Evolutionary conservation across 331 rosid species (phyloP), one percentile per base, ranked within the genome.

Genomic region (Quercus tomentella): DNA sequence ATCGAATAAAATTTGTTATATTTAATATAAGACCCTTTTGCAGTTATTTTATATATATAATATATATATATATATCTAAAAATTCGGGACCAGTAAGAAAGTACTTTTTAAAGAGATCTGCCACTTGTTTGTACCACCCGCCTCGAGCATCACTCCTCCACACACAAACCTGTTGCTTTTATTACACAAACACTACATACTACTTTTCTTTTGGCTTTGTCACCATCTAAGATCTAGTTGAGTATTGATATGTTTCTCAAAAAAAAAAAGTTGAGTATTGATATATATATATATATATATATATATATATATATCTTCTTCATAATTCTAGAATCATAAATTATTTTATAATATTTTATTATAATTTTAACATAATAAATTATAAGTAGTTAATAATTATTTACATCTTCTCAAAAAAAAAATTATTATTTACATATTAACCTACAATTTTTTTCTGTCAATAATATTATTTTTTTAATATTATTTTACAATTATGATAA

Each of bases 81-180:
- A 56, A 77, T 54, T 68, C 14, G 75, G 68, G 81, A 67, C 69
- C 75, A 56, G 15, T 61, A 70, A 62, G 33, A 16, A 30, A 51
- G 60, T 45, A 72, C 3, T 16, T 70, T 70, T 54, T 56, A 28
- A 80, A 22, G 12, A 60, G 54, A 71, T 76, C 35, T 23, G 74
- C 77, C 81, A 26, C 85, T 61, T 70, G 77, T 26, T 52, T 60
- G 77, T 26, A n/a, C 35, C 0, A 26, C 70, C 9, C 28, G 73
- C 56, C 73, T 69, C 74, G 58, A 30, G 17, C 52, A 61, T 31
- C 20, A 23, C 56, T 56, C 76, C 71, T 25, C 52, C 74, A 25
- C 26, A 22, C 66, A 12, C 66, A 25, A 23, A 11, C 30, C 66
- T 15, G 31, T 23, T 56, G 31, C 41, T 67, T 65, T 80, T 65